A percentile compares a stretch with the other conserved stretches of the same genome.
These are phyloP conservation scores for Marasmius sp. DNA, from an alignment of 1,284 basidiomycete genomes.

Conservation along the genomic window DNA sequence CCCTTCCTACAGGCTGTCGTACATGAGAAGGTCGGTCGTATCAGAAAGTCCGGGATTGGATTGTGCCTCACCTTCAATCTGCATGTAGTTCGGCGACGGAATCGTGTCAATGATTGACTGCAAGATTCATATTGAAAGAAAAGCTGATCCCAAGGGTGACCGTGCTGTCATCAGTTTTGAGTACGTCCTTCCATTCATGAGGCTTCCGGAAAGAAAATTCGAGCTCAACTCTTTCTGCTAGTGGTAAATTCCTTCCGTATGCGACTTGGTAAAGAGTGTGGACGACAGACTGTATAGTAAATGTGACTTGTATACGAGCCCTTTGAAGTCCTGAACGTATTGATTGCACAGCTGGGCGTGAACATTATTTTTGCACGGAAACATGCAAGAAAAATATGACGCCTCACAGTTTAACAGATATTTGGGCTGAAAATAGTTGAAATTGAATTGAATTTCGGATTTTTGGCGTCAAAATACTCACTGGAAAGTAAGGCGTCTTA, in stretches of 20 bases:
- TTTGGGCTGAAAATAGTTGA: too few species aligned
- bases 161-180: slow-evolving; percentile 83
- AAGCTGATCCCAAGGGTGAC: slow-evolving; percentile 80
- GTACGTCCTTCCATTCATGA: slow-evolving; percentile 42
- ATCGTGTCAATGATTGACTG: slow-evolving; percentile 94
- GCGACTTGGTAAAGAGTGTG: slow-evolving; percentile 5
- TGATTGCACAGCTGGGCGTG: too few species aligned
- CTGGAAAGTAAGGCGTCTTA: too few species aligned
- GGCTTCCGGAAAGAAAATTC: neutral
- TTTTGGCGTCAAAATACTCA: too few species aligned
- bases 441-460: too few species aligned
- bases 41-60: neutral
- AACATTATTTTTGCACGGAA: too few species aligned
- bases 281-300: too few species aligned
- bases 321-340: too few species aligned
- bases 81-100: slow-evolving; percentile 77
- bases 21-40: slow-evolving; percentile 72
- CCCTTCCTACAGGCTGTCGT: slow-evolving; percentile 61
- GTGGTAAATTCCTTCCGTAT: slow-evolving; percentile 14
- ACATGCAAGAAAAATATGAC: too few species aligned
- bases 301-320: neutral
- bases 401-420: too few species aligned
- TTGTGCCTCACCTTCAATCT: neutral
- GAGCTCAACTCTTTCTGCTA: neutral
- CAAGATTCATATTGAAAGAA: slow-evolving; percentile 69